Conservation (phyloP, 1,139 yeast species). For the Pichia sp. region DNA sequence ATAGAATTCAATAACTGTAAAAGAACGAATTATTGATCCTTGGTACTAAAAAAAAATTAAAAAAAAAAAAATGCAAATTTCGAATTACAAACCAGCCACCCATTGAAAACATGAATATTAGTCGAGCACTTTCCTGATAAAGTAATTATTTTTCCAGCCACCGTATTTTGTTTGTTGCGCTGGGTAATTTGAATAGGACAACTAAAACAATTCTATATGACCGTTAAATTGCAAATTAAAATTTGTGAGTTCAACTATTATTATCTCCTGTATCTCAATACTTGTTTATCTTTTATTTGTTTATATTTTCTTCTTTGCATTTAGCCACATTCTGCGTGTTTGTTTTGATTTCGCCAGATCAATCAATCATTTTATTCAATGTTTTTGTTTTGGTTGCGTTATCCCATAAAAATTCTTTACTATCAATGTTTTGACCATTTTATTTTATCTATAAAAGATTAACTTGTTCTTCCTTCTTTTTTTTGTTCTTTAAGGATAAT, state of each 20-base stretch:
- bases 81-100: neutral
- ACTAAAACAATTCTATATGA: too few species aligned
- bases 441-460: neutral
- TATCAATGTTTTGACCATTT: too few species aligned
- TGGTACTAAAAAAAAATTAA: too few species aligned
- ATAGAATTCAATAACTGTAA: too few species aligned
- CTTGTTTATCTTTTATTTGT: neutral
- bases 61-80: too few species aligned
- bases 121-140: neutral
- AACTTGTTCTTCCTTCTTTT: neutral
- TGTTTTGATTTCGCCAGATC: constrained; percentile 9
- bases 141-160: neutral
- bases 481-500: too few species aligned
- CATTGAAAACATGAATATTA: neutral
- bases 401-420: neutral
- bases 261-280: too few species aligned
- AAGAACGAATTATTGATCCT: too few species aligned
- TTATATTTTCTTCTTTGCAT: too few species aligned
- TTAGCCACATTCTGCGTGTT: neutral
- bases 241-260: too few species aligned
- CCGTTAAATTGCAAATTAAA: too few species aligned
- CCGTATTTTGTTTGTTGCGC: neutral
- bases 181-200: neutral
- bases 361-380: neutral
- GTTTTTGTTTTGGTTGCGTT: neutral